Conservation (phyloP, 208 protist species). For the Leptomonas seymouri region DNA sequence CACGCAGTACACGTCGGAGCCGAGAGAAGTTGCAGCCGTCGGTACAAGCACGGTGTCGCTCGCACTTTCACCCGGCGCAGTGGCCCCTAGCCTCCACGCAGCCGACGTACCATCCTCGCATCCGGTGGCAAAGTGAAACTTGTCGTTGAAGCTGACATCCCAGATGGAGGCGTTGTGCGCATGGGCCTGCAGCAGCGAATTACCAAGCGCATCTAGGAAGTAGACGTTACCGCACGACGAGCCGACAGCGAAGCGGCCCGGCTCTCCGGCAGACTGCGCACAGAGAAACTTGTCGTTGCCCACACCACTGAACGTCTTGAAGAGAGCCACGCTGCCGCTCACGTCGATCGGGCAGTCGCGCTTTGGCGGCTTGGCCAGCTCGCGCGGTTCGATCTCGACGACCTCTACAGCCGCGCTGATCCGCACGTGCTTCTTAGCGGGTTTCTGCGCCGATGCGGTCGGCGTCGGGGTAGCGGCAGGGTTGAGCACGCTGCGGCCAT, state of each 20-base stretch:
- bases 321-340: slow-evolving; percentile 66
- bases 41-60: slow-evolving; percentile 47
- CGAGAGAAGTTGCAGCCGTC: slow-evolving; percentile 55
- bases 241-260: slow-evolving; percentile 75
- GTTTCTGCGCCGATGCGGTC: slow-evolving; percentile 24
- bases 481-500: slow-evolving; percentile 10
- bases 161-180: slow-evolving; percentile 79
- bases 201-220: slow-evolving; percentile 78
- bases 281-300: slow-evolving; percentile 82
- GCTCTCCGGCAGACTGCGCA: slow-evolving; percentile 56
- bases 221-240: slow-evolving; percentile 84
- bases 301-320: slow-evolving; percentile 66
- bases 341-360: slow-evolving; percentile 51
- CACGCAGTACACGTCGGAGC: slow-evolving; percentile 79
- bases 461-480: slow-evolving; percentile 4
- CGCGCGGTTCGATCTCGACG: slow-evolving; percentile 77
- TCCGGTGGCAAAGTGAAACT: slow-evolving; percentile 73
- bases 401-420: slow-evolving; percentile 84
- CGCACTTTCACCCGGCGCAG: slow-evolving; percentile 5
- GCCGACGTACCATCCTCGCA: slow-evolving; percentile 76
- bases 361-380: slow-evolving; percentile 45
- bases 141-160: slow-evolving; percentile 76
- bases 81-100: slow-evolving; percentile 55
- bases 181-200: slow-evolving; percentile 83
- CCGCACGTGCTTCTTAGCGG: slow-evolving; percentile 61